Base-by-base conservation (phyloP, 148 eudicot species). In the Dianthus caryophyllus region DNA sequence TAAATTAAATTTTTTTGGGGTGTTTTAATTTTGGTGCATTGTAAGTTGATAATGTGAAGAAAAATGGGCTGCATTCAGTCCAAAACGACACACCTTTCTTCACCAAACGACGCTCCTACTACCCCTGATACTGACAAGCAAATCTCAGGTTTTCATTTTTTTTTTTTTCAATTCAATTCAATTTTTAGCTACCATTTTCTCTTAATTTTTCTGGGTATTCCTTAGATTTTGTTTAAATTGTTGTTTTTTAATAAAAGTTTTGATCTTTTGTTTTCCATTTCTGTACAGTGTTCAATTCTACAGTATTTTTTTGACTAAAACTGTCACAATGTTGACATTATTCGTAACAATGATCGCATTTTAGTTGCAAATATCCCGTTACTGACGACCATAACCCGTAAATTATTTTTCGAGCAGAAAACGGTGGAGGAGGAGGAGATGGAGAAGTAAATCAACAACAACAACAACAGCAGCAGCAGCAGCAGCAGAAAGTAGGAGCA, bases 41-140 rank as follows among this genome's bases (percentile, higher is more conserved):
- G 58, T 24, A 27, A 12, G 29, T 62, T 68, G 75, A 76, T 76
- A 43, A 76, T 76, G 75, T 71, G 67, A 76, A 64, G 33, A 76
- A 57, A 61, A 21, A 82, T 82, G 85, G 85, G 85, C 65, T 82
- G 85, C 78, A 72, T 82, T 17, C 82, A 78, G 80, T 82, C 85
- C 80, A 82, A 78, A 71, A 82, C 85, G 72, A 71, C 82, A n/a
- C 85, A 72, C 69, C 80, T 76, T 27, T 55, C 79, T 70, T 64
- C 79, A 43, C 73, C 67, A 66, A 77, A 80, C 73, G 80, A 80
- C 77, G 44, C 51, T 61, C 31, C 82, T 53, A 68, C 82, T 5
- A 73, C 62, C 50, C 82, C 76, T 61, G 73, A 79, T 59, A 9
- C 74, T n/a, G 73, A 73, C 31, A 69, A 73, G n/a, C 78, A 65